Evolutionary conservation across 345 rosid species (phyloP).

Genomic region (Stellera chamaejasme): DNA sequence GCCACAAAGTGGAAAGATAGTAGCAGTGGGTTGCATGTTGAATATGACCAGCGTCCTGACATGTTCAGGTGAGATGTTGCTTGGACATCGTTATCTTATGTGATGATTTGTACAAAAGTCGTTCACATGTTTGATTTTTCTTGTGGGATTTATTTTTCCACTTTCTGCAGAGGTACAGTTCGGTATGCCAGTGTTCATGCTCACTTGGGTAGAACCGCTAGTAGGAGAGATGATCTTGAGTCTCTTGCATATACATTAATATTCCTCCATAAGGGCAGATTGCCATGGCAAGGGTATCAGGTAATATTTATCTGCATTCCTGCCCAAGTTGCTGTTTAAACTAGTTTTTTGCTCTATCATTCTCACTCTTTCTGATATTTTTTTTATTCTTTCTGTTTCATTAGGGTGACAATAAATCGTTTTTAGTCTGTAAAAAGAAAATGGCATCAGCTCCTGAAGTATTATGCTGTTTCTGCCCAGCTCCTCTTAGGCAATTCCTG

Average conservation of each 20-base stretch:
- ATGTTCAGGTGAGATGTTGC: slow-evolving; percentile 67
- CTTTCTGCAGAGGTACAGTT: slow-evolving; percentile 71
- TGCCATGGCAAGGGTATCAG: slow-evolving; percentile 99
- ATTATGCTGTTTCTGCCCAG: slow-evolving; percentile 92
- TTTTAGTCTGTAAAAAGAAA: slow-evolving; percentile 96
- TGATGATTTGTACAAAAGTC: neutral
- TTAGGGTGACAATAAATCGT: slow-evolving; percentile 97
- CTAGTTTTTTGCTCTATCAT: neutral
- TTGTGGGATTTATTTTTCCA: slow-evolving; percentile 3
- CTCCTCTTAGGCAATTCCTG: slow-evolving; percentile 71
- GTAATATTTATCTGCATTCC: slow-evolving; percentile 21
- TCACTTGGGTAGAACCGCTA: slow-evolving; percentile 93
- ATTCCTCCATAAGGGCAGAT: slow-evolving; percentile 87
- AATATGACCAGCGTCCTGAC: slow-evolving; percentile 98
- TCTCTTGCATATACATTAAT: slow-evolving; percentile 94
- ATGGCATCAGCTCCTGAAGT: slow-evolving; percentile 84
- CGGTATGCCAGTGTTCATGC: slow-evolving; percentile 99
- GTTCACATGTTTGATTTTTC: slow-evolving; percentile 3
- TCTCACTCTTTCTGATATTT: neutral
- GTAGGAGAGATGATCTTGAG: slow-evolving; percentile 98
- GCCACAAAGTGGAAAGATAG: slow-evolving; percentile 94
- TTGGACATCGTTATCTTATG: neutral
- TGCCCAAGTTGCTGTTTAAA: slow-evolving; percentile 6
- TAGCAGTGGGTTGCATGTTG: slow-evolving; percentile 74
- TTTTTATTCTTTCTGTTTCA: neutral